A percentile compares a stretch with the other conserved stretches of the same genome.
These are phyloP conservation scores for Rubus idaeus DNA, from an alignment of 306 rosid genomes.

Conservation along the genomic window DNA sequence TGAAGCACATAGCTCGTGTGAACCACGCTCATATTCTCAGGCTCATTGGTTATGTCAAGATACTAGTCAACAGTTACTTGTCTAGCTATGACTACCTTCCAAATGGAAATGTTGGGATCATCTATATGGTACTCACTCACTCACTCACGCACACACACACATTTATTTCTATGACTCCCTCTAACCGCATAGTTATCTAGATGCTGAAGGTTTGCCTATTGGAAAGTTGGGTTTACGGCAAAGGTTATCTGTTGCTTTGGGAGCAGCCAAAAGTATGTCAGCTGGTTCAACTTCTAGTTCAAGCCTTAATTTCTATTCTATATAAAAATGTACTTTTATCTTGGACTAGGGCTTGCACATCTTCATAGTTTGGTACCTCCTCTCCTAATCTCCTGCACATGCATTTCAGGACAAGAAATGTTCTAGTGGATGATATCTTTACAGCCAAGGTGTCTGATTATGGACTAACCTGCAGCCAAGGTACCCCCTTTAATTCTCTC, in stretches of 20 bases:
- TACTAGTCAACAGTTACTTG: conserved; percentile 59
- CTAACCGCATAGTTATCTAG: conserved; percentile 40
- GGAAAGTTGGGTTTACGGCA: conserved; percentile 58
- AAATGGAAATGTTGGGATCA: conserved; percentile 66
- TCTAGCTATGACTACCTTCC: conserved; percentile 46
- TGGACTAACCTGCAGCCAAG: conserved; percentile 76
- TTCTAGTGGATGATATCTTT: conserved; percentile 57
- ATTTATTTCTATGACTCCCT: not conserved
- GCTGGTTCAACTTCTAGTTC: not conserved
- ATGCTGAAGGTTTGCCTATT: conserved; percentile 55
- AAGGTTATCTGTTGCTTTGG: conserved; percentile 60
- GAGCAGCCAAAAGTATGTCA: conserved; percentile 63
- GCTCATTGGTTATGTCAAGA: conserved; percentile 63
- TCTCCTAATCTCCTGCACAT: conserved; percentile 64
- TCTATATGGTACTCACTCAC: conserved; percentile 51
- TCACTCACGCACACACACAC: conserved; percentile 19
- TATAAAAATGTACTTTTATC: conserved; percentile 12
- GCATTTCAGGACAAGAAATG: conserved; percentile 63
- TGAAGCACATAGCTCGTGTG: conserved; percentile 49
- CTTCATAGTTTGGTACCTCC: conserved; percentile 74
- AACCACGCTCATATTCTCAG: conserved; percentile 53
- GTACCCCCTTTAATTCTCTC: conserved; percentile 91
- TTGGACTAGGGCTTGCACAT: conserved; percentile 56
- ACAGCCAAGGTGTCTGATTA: conserved; percentile 65
- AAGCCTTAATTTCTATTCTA: not conserved